These are phyloP conservation scores for Avena eriantha DNA, from an alignment of 176 grass and related monocot genomes.

Conservation along the genomic window DNA sequence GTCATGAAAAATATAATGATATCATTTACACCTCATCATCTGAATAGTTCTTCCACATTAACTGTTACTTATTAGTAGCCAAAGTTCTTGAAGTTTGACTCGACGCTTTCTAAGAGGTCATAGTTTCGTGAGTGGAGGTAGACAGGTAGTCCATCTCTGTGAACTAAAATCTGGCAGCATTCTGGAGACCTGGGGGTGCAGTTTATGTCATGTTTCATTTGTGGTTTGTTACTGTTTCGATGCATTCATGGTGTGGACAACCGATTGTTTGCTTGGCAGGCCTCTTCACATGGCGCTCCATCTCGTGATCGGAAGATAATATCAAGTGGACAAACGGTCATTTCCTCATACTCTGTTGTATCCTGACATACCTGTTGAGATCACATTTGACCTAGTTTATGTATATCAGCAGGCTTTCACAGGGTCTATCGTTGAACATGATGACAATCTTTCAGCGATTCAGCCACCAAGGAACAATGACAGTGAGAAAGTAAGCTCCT, in stretches of 20 bases:
- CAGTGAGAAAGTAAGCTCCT: slow-evolving; percentile 47
- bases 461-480: slow-evolving; percentile 49
- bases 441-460: slow-evolving; percentile 50
- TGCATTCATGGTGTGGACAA: slow-evolving; percentile 25
- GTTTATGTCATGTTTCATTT: slow-evolving; percentile 18
- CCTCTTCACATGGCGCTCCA: background rate
- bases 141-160: background rate
- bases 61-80: background rate
- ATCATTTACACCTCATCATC: background rate
- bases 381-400: slow-evolving; percentile 8
- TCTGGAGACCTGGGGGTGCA: slow-evolving; percentile 6
- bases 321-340: slow-evolving; percentile 58
- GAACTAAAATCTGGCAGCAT: slow-evolving; percentile 15
- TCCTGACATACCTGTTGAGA: slow-evolving; percentile 22
- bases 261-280: slow-evolving; percentile 36
- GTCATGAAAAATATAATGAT: background rate
- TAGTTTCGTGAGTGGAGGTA: background rate
- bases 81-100: slow-evolving; percentile 7
- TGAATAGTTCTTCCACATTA: background rate
- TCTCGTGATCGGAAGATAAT: slow-evolving; percentile 39
- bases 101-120: background rate
- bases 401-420: slow-evolving; percentile 62
- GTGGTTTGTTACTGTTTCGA: background rate
- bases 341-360: slow-evolving; percentile 19
- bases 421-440: slow-evolving; percentile 80